Evolutionary conservation across 2,329 filamentous ascomycete genomes (phyloP), one percentile per base, ranked within the genome.

Genomic region (Aureobasidium musti): DNA sequence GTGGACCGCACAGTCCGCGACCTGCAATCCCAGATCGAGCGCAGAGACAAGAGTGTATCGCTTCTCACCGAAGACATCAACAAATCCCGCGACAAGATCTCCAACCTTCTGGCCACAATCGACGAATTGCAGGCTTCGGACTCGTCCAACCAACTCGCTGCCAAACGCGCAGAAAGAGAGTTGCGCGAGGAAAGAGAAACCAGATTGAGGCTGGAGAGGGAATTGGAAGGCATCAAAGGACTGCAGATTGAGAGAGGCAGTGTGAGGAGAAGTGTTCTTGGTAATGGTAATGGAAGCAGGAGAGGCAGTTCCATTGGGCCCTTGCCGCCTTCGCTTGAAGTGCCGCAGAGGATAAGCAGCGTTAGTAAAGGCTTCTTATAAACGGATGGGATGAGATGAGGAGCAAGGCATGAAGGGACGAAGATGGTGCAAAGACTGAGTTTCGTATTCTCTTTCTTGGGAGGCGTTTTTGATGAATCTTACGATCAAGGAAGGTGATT

Each of bases 1-100:
- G 89, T 97, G 30, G 95, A 98, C 80, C 92, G 94, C 69, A 91
- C 89, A 1, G 92, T 98, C 74, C 95, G 95, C 78, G 95, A 98
- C 77, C 85, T 98, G 28, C 91, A 97, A 78, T 84, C 87, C 28
- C 94, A 98, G 77, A 90, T 99, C 71, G 92, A 97, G 56, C 91
- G 95, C 72, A 91, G 92, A 72, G 94, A 98, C 71, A 97, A 96
- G 80, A 87, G 91, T 72, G 75, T 83, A 5, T 89, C 95, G 74
- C 83, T 97, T 26, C 83, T 97, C 21, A 85, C 88, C 65, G 94
- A 97, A 63, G 95, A 98, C 73, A 85, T 97, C 67, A 82, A 84
- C 71, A 91, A 94, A 70, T 88, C 92, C 74, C 91, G 94, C 69
- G 94, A 98, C 79, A 96, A 95, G 82, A 87, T 92, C 69, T 91